Conservation (phyloP, 2,329 filamentous ascomycete species). For the Penicillium sp. region DNA sequence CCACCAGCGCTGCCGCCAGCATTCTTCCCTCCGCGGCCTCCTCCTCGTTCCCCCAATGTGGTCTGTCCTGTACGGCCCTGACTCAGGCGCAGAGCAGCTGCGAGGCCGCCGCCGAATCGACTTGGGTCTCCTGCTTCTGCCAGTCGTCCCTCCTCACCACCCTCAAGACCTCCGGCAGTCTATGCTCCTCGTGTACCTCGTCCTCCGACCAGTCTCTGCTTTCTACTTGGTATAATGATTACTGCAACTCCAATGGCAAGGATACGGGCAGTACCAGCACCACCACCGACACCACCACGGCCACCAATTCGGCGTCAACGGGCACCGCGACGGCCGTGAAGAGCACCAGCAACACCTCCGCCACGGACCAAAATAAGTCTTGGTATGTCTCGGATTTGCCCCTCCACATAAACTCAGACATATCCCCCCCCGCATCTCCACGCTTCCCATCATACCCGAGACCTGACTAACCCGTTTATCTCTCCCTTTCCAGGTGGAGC, state of each 20-base stretch:
- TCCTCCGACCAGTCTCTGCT: slow-evolving; percentile 61
- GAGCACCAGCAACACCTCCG: slow-evolving; percentile 9
- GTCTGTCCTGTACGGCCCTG: slow-evolving; percentile 63
- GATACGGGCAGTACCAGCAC: slow-evolving; percentile 38
- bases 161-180: slow-evolving; percentile 67
- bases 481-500: slow-evolving; percentile 37
- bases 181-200: slow-evolving; percentile 63
- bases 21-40: slow-evolving; percentile 47
- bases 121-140: slow-evolving; percentile 77
- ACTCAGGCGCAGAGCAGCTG: slow-evolving; percentile 75
- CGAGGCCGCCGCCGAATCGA: slow-evolving; percentile 55
- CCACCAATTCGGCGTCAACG: slow-evolving; percentile 33
- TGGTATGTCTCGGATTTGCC: slow-evolving; percentile 33
- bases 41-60: slow-evolving; percentile 66
- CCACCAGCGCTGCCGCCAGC: slow-evolving; percentile 33
- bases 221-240: slow-evolving; percentile 71
- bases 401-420: not conserved
- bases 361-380: slow-evolving; percentile 25
- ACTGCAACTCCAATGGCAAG: slow-evolving; percentile 61
- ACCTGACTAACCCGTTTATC: not conserved
- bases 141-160: slow-evolving; percentile 63
- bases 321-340: slow-evolving; percentile 17
- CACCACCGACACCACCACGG: slow-evolving; percentile 28
- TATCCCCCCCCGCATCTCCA: not conserved
- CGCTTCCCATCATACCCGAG: not conserved